These are phyloP conservation scores for Candolleomyces eurysporus DNA, from an alignment of 768 basidiomycete genomes.

Conservation along the genomic window DNA sequence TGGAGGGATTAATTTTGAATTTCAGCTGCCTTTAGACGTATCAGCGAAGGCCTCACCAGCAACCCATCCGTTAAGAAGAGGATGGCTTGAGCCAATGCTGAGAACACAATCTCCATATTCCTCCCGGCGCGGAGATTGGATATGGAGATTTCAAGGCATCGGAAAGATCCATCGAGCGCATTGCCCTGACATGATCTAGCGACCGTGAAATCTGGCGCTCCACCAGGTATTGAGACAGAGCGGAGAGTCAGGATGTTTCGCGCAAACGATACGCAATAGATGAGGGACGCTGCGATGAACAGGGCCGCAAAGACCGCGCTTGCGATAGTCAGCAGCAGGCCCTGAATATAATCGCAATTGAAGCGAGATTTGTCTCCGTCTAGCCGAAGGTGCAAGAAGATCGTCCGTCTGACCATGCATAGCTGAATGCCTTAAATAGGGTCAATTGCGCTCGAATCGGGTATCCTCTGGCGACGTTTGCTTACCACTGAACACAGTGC, in stretches of 20 bases:
- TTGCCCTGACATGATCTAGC: background rate
- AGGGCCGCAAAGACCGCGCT: background rate
- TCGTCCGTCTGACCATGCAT: background rate
- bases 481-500: conserved; percentile 4
- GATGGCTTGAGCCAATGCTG: background rate
- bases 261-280: background rate
- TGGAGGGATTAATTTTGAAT: background rate
- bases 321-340: background rate
- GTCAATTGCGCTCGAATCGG: background rate
- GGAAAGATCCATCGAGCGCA: too few species aligned
- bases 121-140: background rate
- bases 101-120: background rate
- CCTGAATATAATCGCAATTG: background rate
- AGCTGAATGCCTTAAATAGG: conserved; percentile 1
- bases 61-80: background rate
- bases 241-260: background rate
- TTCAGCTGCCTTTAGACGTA: too few species aligned
- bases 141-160: background rate
- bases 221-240: background rate
- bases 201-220: background rate
- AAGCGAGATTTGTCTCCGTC: background rate
- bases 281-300: background rate
- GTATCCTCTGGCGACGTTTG: background rate
- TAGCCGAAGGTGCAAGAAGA: background rate
- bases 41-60: background rate